Base-by-base conservation (phyloP, 2,329 filamentous ascomycete species). In the Penicillium corylophilum region DNA sequence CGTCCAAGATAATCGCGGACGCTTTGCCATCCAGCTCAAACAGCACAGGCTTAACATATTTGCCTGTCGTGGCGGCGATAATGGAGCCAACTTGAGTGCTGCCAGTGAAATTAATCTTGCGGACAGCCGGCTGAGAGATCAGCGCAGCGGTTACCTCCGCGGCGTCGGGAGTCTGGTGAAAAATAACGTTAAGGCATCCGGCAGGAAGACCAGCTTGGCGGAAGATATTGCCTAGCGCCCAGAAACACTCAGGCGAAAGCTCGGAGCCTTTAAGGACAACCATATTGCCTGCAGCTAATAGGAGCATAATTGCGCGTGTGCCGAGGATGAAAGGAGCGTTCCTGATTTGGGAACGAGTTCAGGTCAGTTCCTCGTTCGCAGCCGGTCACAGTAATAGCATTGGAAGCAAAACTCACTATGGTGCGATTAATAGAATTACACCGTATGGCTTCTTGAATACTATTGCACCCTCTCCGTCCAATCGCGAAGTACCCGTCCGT, bases 11-110 rank as follows among this genome's bases (percentile, higher is more conserved):
- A 54, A 95, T 86, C 2, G 88, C 85, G 0, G 84, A 84, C 0
- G 88, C 87, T 70, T 95, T 95, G 40, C 90, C 90, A 4, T 90
- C 90, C 1, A 95, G 77, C 70, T 95, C 90, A 63, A 95, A 80
- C 1, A 95, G 75, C 1, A 88, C 80, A 0, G 89, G 90, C 77
- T 95, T 95, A 36, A 94, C 77, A 61, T 87, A 74, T 65, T 87
- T 82, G 24, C 87, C 90, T 0, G 88, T 87, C 8, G 82, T 78
- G 18, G 79, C 77, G 9, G 83, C 87, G 50, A 95, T 84, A 64
- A 90, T 84, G 35, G 83, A 81, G 4, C 89, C 89, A 0, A 91
- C 82, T 0, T 76, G 72, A 0, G 88, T 89, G 63, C 83, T 88
- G n/a, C 89, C 89, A 0, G 89, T 93, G 61, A 93, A 94, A 50